These are phyloP conservation scores for Solanum hybrid DNA, from an alignment of 305 asterid genomes.

Conservation along the genomic window DNA sequence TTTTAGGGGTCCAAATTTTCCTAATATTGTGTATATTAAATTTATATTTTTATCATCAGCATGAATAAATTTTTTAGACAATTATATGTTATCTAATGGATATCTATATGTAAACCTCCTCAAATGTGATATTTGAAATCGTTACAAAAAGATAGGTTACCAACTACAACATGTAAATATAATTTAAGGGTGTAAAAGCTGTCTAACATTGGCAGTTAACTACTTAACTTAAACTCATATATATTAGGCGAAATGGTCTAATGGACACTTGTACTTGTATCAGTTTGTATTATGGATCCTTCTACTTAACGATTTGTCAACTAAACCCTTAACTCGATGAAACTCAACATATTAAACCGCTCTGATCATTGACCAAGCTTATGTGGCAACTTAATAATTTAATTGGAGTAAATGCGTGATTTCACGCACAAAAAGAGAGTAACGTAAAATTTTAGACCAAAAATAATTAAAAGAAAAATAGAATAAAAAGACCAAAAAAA, in stretches of 20 bases:
- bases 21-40: background rate
- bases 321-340: background rate
- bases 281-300: background rate
- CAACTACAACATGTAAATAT: background rate
- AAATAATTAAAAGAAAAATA: background rate
- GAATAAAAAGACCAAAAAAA: background rate
- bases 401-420: background rate
- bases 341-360: background rate
- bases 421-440: background rate
- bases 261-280: background rate
- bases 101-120: background rate
- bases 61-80: background rate
- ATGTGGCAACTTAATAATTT: background rate
- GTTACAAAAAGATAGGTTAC: background rate
- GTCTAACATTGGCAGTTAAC: background rate
- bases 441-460: background rate
- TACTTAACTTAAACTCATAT: background rate
- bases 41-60: background rate
- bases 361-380: background rate
- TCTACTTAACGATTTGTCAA: background rate
- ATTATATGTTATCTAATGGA: background rate
- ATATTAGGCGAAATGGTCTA: background rate
- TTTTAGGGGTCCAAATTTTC: background rate
- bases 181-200: background rate
- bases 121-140: background rate